Evolutionary conservation across 805 yeast species (phyloP).

Genomic region (Candida jianshihensis): DNA sequence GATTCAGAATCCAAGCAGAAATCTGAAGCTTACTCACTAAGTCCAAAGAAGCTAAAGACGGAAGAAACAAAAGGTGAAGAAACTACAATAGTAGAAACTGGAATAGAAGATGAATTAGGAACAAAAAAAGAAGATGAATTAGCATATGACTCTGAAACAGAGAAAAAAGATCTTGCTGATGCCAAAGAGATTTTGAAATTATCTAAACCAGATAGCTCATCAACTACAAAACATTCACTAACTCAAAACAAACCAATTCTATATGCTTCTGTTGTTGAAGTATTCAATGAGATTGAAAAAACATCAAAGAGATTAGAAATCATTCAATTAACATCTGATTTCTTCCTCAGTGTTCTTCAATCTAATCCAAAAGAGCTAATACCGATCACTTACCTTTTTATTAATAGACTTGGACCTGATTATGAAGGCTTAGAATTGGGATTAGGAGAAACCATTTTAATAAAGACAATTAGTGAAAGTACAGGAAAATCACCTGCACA

Average conservation of each 20-base stretch:
- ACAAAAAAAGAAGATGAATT: constrained; percentile 11
- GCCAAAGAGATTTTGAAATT: constrained; percentile 16
- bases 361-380: constrained; percentile 50
- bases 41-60: background rate
- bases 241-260: constrained; percentile 21
- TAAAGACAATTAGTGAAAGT: constrained; percentile 84
- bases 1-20: no score
- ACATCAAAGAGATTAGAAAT: constrained; percentile 83
- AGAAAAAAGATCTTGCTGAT: constrained; percentile 16
- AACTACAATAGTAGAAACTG: background rate
- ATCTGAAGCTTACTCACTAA: no score
- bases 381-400: constrained; percentile 73
- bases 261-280: constrained; percentile 39
- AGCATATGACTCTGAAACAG: constrained; percentile 19
- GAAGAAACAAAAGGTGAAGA: background rate
- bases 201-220: constrained; percentile 7
- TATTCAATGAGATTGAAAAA: constrained; percentile 71
- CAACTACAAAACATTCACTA: constrained; percentile 3
- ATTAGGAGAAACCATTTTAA: constrained; percentile 80
- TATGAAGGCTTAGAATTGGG: constrained; percentile 94
- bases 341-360: constrained; percentile 57
- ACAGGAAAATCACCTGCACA: constrained; percentile 75
- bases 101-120: background rate
- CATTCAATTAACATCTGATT: constrained; percentile 64
- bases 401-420: constrained; percentile 90